Conservation (phyloP, 1,284 basidiomycete species). For the Tetrapyrgos nigripes region DNA sequence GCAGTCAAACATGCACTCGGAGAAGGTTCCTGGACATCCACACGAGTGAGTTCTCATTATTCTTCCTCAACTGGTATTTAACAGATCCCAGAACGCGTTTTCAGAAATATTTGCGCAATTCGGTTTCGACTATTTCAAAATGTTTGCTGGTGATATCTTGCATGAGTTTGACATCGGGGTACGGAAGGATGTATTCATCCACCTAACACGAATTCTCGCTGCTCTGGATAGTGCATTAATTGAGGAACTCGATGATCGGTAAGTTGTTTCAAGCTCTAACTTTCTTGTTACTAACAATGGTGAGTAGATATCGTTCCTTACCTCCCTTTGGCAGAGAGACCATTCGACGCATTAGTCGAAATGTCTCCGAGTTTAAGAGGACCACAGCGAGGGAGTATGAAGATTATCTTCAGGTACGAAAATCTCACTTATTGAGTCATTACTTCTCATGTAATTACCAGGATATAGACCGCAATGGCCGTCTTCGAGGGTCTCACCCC, state of each 20-base stretch:
- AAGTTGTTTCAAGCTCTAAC: slow-evolving; percentile 7
- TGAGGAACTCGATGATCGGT: slow-evolving; percentile 23
- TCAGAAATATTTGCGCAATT: slow-evolving; percentile 9
- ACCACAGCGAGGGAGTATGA: slow-evolving; percentile 32
- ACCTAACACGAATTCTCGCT: neutral
- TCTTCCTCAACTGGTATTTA: neutral
- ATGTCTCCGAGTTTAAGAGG: slow-evolving; percentile 26
- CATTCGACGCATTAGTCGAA: slow-evolving; percentile 25
- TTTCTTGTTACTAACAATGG: neutral
- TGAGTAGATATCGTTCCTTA: slow-evolving; percentile 6
- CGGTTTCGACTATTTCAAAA: slow-evolving; percentile 21
- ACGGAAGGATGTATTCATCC: neutral
- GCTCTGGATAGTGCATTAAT: neutral
- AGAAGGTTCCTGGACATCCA: slow-evolving; percentile 21
- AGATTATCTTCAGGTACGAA: slow-evolving; percentile 31
- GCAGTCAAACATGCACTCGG: slow-evolving; percentile 17
- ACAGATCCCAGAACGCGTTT: slow-evolving; percentile 26
- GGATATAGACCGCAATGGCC: slow-evolving; percentile 3
- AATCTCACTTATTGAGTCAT: neutral
- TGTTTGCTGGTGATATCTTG: slow-evolving; percentile 27
- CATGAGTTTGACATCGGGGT: slow-evolving; percentile 2
- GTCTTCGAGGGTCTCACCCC: slow-evolving; percentile 8
- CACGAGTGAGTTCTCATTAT: slow-evolving; percentile 15
- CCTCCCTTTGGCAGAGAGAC: slow-evolving; percentile 24
- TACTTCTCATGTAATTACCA: neutral